These are phyloP conservation scores for Schizochytrium sp. DNA, from an alignment of 108 stramenopile genomes.

Conservation along the genomic window DNA sequence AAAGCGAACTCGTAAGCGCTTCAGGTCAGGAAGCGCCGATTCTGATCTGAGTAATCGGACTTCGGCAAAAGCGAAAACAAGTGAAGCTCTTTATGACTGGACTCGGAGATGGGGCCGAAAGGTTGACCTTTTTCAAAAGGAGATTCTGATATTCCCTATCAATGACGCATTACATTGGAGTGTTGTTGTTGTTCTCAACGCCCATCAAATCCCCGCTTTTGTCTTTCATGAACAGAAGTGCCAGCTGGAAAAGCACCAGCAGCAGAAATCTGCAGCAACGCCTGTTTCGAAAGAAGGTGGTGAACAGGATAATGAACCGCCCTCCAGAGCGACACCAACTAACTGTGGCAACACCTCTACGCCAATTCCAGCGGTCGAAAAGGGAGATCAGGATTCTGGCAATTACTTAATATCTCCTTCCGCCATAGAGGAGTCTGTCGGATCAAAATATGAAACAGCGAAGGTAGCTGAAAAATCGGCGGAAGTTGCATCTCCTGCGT, in stretches of 20 bases:
- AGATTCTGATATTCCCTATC: constrained; percentile 44
- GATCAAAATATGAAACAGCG: no score
- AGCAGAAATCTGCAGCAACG: not conserved
- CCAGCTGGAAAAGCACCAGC: not conserved
- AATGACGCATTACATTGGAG: constrained; percentile 57
- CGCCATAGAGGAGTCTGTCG: no score
- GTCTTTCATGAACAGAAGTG: not conserved
- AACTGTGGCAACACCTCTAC: no score
- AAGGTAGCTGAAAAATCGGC: no score
- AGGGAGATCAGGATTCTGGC: no score
- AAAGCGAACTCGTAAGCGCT: not conserved
- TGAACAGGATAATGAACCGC: no score
- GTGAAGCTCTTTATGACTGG: constrained; percentile 18
- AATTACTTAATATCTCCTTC: no score
- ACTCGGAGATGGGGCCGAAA: constrained; percentile 39
- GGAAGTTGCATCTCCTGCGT: no score
- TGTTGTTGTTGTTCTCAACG: constrained; percentile 6
- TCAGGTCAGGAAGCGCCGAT: no score
- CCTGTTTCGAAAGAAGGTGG: no score
- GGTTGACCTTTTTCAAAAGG: constrained; percentile 35
- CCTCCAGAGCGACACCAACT: no score
- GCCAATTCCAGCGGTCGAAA: no score
- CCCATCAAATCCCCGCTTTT: not conserved
- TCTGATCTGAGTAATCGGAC: not conserved
- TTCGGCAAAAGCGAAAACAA: not conserved